Evolutionary conservation across 148 eudicot genomes (phyloP).

Genomic region (Rhododendron simsii): DNA sequence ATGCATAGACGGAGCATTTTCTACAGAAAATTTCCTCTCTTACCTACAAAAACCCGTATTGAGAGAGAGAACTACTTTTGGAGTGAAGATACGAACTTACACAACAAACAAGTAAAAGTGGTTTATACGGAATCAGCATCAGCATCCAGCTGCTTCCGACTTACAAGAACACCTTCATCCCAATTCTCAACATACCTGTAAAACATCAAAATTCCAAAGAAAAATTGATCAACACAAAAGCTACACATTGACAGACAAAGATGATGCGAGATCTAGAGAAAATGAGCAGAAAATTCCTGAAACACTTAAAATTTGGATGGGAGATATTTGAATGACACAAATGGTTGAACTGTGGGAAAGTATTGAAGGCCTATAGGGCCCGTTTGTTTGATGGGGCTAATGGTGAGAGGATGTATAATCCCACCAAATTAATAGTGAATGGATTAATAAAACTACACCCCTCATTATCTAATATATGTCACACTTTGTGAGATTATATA

Average conservation of each 20-base stretch:
- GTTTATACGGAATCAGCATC: constrained; percentile 27
- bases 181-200: constrained; percentile 68
- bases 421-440: neutral
- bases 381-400: neutral
- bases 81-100: neutral
- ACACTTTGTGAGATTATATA: neutral
- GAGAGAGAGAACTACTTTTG: neutral
- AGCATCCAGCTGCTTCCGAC: constrained; percentile 51
- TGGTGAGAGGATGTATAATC: neutral
- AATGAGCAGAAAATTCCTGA: neutral
- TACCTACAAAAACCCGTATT: neutral
- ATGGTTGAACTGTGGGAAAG: neutral
- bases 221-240: neutral
- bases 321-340: neutral
- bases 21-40: neutral
- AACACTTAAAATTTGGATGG: neutral
- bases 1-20: neutral
- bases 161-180: constrained; percentile 67
- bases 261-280: neutral
- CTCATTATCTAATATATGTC: neutral
- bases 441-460: neutral
- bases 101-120: neutral
- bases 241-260: neutral
- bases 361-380: neutral
- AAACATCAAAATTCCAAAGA: constrained; percentile 5